Conservation (phyloP, 192 early-diverging fungal genomes). For the Spinellus fusiger region DNA sequence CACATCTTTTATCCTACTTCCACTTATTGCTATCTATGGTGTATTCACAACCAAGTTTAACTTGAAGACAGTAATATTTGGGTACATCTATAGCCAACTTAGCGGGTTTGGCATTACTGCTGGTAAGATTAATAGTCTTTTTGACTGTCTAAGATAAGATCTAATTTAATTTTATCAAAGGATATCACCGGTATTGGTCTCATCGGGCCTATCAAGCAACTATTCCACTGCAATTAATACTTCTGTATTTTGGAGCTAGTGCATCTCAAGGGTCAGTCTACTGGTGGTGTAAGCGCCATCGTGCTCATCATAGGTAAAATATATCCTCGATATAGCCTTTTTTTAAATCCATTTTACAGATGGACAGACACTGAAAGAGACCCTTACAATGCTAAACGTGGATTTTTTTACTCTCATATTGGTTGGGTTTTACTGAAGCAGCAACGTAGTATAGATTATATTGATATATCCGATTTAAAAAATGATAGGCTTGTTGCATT, state of each 20-base stretch:
- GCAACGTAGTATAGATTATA: constrained; percentile 62
- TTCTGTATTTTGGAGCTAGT: constrained; percentile 58
- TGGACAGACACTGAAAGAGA: constrained; percentile 77
- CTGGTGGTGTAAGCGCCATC: constrained; percentile 84
- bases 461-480: constrained; percentile 77
- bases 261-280: constrained; percentile 78
- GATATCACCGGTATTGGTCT: constrained; percentile 85
- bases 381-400: constrained; percentile 73
- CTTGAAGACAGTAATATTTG: constrained; percentile 66
- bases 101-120: constrained; percentile 87
- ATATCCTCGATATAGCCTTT: not conserved
- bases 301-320: constrained; percentile 77
- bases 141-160: not conserved
- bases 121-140: constrained; percentile 35
- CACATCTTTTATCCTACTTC: constrained; percentile 58
- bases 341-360: constrained; percentile 11
- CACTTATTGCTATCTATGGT: constrained; percentile 78
- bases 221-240: constrained; percentile 49
- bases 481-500: constrained; percentile 62
- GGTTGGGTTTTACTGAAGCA: constrained; percentile 84
- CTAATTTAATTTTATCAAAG: constrained; percentile 12
- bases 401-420: constrained; percentile 76
- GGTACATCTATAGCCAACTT: constrained; percentile 64
- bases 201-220: constrained; percentile 69
- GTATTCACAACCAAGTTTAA: constrained; percentile 61